Conservation (phyloP, 140 eudicot species). For the Eryngium alpinum region DNA sequence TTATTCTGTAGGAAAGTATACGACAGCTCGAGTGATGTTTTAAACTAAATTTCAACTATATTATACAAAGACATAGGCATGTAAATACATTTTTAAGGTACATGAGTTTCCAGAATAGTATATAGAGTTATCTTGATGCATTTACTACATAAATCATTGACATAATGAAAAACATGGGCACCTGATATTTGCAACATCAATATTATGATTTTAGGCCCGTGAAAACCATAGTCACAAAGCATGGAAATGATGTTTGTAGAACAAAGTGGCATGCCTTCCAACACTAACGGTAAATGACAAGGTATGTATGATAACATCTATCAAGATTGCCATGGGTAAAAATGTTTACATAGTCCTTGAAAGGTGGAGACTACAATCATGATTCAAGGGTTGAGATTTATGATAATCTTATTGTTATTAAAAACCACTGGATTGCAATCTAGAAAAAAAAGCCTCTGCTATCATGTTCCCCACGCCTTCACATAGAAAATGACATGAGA, state of each 20-base stretch:
- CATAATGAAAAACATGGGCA: not conserved
- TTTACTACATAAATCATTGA: not conserved
- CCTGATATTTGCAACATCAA: not conserved
- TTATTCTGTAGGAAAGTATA: not conserved
- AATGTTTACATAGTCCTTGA: too few species aligned
- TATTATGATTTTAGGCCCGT: not conserved
- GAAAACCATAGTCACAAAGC: not conserved
- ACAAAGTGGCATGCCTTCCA: too few species aligned
- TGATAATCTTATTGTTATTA: too few species aligned
- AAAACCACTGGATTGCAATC: too few species aligned
- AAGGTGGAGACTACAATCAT: too few species aligned
- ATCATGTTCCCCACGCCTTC: too few species aligned
- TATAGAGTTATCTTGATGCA: not conserved
- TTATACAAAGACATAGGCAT: not conserved
- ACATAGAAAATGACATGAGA: too few species aligned
- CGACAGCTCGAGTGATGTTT: not conserved
- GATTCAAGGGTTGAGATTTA: too few species aligned
- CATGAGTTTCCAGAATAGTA: not conserved
- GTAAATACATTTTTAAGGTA: not conserved
- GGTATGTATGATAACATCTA: too few species aligned
- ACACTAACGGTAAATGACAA: not conserved
- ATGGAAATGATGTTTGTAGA: not conserved
- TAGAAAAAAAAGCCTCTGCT: too few species aligned
- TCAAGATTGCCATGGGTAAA: too few species aligned
- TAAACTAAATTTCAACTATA: not conserved